A percentile compares a stretch with the other conserved stretches of the same genome.
phyloP scores from a whole-genome alignment of 208 protist genomes.

The Phytomonas francai region DNA sequence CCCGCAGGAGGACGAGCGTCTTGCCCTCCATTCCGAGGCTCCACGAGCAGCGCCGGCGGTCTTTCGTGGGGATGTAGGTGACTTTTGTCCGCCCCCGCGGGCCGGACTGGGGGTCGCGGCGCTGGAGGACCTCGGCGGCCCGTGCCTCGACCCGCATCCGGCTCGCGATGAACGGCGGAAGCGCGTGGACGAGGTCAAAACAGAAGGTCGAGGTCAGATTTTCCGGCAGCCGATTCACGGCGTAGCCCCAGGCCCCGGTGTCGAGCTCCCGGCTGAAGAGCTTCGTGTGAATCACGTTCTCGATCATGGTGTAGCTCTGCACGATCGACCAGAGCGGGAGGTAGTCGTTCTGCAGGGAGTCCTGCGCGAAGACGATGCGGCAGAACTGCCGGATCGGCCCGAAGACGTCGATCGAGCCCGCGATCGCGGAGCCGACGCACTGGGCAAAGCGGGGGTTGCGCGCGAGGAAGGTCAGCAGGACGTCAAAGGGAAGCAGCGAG shows the following conservation, averaged over 20 bases:
- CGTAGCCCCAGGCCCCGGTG: slow-evolving; percentile 84
- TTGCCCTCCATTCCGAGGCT: slow-evolving; percentile 83
- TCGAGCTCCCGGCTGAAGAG: slow-evolving; percentile 64
- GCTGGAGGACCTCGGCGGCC: slow-evolving; percentile 55
- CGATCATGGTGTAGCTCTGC: slow-evolving; percentile 67
- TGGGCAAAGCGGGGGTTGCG: slow-evolving; percentile 57
- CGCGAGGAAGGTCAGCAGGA: slow-evolving; percentile 26
- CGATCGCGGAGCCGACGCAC: slow-evolving; percentile 48
- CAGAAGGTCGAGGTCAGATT: slow-evolving; percentile 81
- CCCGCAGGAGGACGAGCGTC: slow-evolving; percentile 77
- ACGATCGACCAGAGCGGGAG: slow-evolving; percentile 75
- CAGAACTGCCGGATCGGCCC: slow-evolving; percentile 69
- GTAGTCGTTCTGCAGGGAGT: slow-evolving; percentile 65
- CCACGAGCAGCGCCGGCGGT: slow-evolving; percentile 82
- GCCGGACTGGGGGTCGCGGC: not conserved
- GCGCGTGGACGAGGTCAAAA: slow-evolving; percentile 71
- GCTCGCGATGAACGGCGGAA: slow-evolving; percentile 74
- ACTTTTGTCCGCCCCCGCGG: slow-evolving; percentile 30
- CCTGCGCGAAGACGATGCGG: slow-evolving; percentile 65
- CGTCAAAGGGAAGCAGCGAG: slow-evolving; percentile 43
- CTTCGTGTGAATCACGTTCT: slow-evolving; percentile 85
- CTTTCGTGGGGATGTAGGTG: slow-evolving; percentile 69
- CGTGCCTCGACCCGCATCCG: slow-evolving; percentile 63
- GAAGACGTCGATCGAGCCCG: slow-evolving; percentile 61
- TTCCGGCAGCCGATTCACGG: slow-evolving; percentile 62